Base-by-base conservation (phyloP, 2,329 filamentous ascomycete species). In the Macrophomina pseudophaseolina region DNA sequence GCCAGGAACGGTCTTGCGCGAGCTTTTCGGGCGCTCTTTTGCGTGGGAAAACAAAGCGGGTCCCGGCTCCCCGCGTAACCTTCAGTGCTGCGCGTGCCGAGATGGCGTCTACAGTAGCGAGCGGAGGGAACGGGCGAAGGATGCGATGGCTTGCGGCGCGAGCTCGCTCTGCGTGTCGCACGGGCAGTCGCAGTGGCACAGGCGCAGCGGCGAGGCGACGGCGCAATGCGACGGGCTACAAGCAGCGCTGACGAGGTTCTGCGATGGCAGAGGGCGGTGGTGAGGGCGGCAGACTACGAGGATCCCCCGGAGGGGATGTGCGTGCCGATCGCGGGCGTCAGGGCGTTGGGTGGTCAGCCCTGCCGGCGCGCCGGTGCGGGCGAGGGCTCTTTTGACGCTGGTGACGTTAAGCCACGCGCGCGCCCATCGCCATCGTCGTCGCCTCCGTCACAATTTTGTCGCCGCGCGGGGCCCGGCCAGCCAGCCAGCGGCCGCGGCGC, bases 261-360 rank as follows among this genome's bases (percentile, higher is more conserved):
- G 56, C 40, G 56, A 59, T 59, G 56, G 30, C 40, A 9, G n/a
- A 33, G 44, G 42, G 42, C 58, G 58, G 44, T 49, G 42, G 18
- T 49, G 42, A 48, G 42, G 58, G 44, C 58, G 42, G 58, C 11
- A 18, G 32, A 5, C 14, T 3, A 18, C 42, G 58, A 62, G 58
- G 58, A 62, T 62, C 58, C 58, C 58, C 58, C 58, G n/a, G 58
- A 62, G 58, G 16, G 58, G 58, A n/a, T 38, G 56, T 32, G 58
- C 42, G 58, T 12, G 58, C 58, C 58, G 58, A 62, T 62, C 58
- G 58, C 58, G 58, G 44, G 5, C 30, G 58, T 48, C 23, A 23
- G 23, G 44, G 42, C 44, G n/a, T 38, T 38, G 44, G 58, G 44
- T 62, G 44, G 58, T 60, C 42, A 49, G 56, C 42, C 40, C 54